Percentiles rank a stretch among this genome's conserved stretches.
Conservation (phyloP, 2,329 filamentous ascomycete genomes). For the Aspergillus sp. region DNA sequence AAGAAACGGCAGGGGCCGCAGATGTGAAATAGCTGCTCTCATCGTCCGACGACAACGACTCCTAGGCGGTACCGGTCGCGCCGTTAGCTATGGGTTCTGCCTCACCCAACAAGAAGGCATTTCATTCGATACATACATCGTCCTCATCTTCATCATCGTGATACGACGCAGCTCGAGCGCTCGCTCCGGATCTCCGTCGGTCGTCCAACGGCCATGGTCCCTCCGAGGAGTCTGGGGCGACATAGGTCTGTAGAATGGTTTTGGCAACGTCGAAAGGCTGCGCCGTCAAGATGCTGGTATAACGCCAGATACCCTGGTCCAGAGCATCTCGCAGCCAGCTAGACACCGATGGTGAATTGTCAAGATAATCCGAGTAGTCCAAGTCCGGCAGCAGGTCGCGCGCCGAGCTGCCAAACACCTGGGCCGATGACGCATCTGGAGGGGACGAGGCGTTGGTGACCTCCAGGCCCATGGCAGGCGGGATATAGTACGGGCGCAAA, state of each 20-base stretch:
- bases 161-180: conserved; percentile 28
- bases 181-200: conserved; percentile 27
- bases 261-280: conserved; percentile 98
- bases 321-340: conserved; percentile 74
- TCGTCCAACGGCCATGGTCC: conserved; percentile 29
- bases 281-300: conserved; percentile 81
- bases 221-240: conserved; percentile 43
- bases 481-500: conserved; percentile 61
- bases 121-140: not conserved
- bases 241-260: conserved; percentile 78
- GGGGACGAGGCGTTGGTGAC: conserved; percentile 40
- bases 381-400: conserved; percentile 86
- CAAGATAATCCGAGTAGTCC: conserved; percentile 87
- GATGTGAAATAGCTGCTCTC: conserved; percentile 85
- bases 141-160: conserved; percentile 35
- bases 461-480: conserved; percentile 64
- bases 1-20: conserved; percentile 43
- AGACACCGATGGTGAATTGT: conserved; percentile 71
- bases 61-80: conserved; percentile 20
- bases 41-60: conserved; percentile 61
- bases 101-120: not conserved
- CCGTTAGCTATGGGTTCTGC: not conserved
- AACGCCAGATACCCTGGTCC: conserved; percentile 88
- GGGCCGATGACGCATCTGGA: conserved; percentile 43
- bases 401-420: conserved; percentile 62